These are phyloP conservation scores for Leucosporidium scottii DNA, from an alignment of 768 basidiomycete genomes.

Conservation along the genomic window DNA sequence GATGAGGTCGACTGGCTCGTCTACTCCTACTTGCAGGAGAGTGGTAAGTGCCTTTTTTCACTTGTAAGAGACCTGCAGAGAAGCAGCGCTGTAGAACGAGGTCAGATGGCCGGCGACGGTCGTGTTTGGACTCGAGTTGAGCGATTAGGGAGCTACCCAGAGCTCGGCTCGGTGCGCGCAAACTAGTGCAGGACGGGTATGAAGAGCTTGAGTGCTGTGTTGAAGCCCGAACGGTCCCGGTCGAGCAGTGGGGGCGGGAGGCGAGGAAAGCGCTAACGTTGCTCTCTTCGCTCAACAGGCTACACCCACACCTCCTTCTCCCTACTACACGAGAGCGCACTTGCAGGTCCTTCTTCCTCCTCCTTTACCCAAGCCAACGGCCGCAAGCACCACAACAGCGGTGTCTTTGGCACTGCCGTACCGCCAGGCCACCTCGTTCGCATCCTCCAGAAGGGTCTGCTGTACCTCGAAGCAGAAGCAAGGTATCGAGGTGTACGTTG, in stretches of 20 bases:
- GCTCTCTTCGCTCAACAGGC: slow-evolving; percentile 6
- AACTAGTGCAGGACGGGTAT: neutral
- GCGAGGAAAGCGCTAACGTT: neutral
- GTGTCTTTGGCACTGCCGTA: slow-evolving; percentile 18
- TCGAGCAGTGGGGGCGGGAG: neutral
- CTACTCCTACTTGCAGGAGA: slow-evolving; percentile 35
- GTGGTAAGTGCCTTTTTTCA: slow-evolving; percentile 4
- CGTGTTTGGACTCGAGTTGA: neutral
- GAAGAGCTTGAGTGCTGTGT: neutral
- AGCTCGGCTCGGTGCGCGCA: neutral
- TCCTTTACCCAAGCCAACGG: neutral
- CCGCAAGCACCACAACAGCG: neutral
- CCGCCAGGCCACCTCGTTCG: slow-evolving; percentile 36
- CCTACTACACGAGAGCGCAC: slow-evolving; percentile 29
- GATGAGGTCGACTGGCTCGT: slow-evolving; percentile 37
- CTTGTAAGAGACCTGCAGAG: neutral
- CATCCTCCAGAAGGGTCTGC: slow-evolving; percentile 36
- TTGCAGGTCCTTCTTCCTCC: slow-evolving; percentile 12
- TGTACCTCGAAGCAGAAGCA: slow-evolving; percentile 36
- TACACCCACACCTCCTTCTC: slow-evolving; percentile 33
- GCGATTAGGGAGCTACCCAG: neutral
- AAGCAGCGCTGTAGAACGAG: neutral
- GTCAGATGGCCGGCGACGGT: neutral
- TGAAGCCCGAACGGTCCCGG: neutral
- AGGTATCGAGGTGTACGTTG: slow-evolving; percentile 27